Conservation (phyloP, 2,329 filamentous ascomycete genomes). For the Cladophialophora carrionii region DNA sequence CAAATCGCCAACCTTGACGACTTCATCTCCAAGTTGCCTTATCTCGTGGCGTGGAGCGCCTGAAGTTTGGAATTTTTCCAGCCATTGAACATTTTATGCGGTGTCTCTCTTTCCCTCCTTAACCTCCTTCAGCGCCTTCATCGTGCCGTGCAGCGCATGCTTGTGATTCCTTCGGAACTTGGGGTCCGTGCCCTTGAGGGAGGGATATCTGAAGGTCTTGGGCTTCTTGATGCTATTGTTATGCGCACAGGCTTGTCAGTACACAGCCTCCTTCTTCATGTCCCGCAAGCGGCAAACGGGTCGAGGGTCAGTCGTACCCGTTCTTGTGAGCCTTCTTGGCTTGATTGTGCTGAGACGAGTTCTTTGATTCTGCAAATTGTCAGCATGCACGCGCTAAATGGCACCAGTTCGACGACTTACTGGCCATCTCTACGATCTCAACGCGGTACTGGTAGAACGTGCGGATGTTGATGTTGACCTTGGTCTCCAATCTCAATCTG, state of each 20-base stretch:
- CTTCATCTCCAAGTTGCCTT: background rate
- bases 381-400: background rate
- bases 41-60: background rate
- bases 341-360: slow-evolving; percentile 99
- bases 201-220: slow-evolving; percentile 98
- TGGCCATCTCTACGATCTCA: slow-evolving; percentile 38
- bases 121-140: slow-evolving; percentile 97
- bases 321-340: slow-evolving; percentile 98
- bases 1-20: background rate
- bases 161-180: slow-evolving; percentile 99
- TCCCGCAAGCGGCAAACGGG: background rate
- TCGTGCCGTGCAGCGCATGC: slow-evolving; percentile 98
- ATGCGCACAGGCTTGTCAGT: slow-evolving; percentile 21
- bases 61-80: background rate
- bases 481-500: slow-evolving; percentile 9
- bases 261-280: background rate
- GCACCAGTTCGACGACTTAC: slow-evolving; percentile 26
- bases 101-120: slow-evolving; percentile 93
- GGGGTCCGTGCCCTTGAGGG: slow-evolving; percentile 96
- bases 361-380: slow-evolving; percentile 83
- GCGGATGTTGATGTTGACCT: slow-evolving; percentile 2
- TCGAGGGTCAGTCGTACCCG: slow-evolving; percentile 69
- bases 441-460: slow-evolving; percentile 20
- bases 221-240: slow-evolving; percentile 95
- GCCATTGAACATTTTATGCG: slow-evolving; percentile 58